Evolutionary conservation across 2,329 filamentous ascomycete species (phyloP), one percentile per base, ranked within the genome.

Genomic region (Venturia nashicola): DNA sequence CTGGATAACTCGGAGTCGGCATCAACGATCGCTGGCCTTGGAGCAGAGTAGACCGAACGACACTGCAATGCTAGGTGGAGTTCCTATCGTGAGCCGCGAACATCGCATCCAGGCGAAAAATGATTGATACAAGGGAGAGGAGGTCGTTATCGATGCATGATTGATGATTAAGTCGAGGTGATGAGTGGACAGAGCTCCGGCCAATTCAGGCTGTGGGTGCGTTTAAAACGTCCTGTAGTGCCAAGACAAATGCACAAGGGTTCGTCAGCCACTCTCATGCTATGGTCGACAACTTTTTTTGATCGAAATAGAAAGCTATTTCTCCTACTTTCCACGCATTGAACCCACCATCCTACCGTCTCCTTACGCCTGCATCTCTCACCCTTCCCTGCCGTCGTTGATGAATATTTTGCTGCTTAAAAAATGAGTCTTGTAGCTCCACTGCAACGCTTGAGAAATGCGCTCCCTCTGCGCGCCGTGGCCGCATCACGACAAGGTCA

Each of bases 351-450:
- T n/a, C 16, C 51, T 36, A n/a, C 16, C 8, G 14, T 34, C 5
- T 57, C 5, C 51, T 34, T 14, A 20, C 11, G 51, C 14, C 34
- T n/a, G 16, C 32, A n/a, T 57, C 27, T 0, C 14, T n/a, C 36
- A 9, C 8, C 11, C 8, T 36, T 18, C 5, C n/a, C 18, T 8
- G 8, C 32, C 8, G 27, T 14, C 51, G n/a, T 57, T 36, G 14
- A 57, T 57, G 51, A 36, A 8, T 11, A 5, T 36, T 36, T 36
- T 3, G 3, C 2, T 36, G 14, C 51, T 23, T 36, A 5, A 36
- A 34, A 36, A 40, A 76, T 76, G 74, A 75, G 73, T 67, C 44
- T 75, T 62, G 69, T 71, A 67, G 70, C 70, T 62, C 70, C 74
- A 23, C 68, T 70, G 40, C 63, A 74, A 23, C 66, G 75, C n/a